Conservation (phyloP, 768 basidiomycete genomes). For the Leccinum variicolor region DNA sequence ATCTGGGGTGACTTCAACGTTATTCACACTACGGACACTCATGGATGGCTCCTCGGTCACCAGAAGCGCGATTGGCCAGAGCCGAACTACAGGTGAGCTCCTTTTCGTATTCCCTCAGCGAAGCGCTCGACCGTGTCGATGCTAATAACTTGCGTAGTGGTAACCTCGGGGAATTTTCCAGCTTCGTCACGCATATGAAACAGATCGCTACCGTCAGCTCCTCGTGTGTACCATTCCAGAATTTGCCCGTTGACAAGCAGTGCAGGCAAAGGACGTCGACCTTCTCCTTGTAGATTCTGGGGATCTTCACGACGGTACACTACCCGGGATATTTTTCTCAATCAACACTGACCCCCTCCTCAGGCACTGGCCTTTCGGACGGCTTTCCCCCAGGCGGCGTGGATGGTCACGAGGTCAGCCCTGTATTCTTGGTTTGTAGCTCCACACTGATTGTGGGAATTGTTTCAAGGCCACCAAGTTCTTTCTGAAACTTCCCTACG, state of each 20-base stretch:
- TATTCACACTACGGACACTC: conserved; percentile 82
- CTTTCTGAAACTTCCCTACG: conserved; percentile 71
- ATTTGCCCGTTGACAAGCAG: not conserved
- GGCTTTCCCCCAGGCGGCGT: conserved; percentile 54
- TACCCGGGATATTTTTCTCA: not conserved
- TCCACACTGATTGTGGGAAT: not conserved
- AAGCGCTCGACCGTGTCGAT: not conserved
- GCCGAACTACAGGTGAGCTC: conserved; percentile 61
- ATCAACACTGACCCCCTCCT: conserved; percentile 2
- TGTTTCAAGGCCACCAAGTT: conserved; percentile 22
- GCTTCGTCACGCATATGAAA: conserved; percentile 86
- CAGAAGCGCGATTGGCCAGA: conserved; percentile 71
- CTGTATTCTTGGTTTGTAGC: not conserved
- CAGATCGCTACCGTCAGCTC: conserved; percentile 53
- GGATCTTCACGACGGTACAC: conserved; percentile 66
- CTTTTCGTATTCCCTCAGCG: not conserved
- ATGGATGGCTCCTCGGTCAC: conserved; percentile 83
- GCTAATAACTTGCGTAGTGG: conserved; percentile 32
- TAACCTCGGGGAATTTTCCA: conserved; percentile 79
- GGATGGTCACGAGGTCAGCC: conserved; percentile 66
- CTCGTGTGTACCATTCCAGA: not conserved
- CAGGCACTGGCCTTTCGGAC: conserved; percentile 71
- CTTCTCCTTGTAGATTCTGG: conserved; percentile 80
- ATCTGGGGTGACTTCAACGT: conserved; percentile 91
- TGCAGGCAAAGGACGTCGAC: conserved; percentile 68